Evolutionary conservation across 129 eudicot species (phyloP), one percentile per base, ranked within the genome.

Genomic region (Smallanthus sonchifolius): DNA sequence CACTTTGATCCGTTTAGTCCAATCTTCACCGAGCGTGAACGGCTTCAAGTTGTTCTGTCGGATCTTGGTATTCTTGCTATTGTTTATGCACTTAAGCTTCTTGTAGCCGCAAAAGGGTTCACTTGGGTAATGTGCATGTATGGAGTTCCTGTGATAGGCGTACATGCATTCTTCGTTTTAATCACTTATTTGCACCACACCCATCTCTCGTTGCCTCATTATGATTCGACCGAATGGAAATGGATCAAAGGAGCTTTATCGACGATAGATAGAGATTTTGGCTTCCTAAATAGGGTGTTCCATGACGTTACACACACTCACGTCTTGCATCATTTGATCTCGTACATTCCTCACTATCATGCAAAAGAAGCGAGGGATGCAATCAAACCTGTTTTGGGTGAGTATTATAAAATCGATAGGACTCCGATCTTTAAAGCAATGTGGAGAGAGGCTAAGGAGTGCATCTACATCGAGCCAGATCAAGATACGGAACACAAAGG

Each of bases 151-250:
- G 69, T 80, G 16, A 28, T 80, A 38, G 79, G 72, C 10, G 79
- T 80, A 11, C 57, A 37, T 19, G 75, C 39, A 0, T 74, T 75
- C 43, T 79, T 79, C 14, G 83, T 79, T 6, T 43, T 35, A 68
- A 79, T 79, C 83, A 79, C 80, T 7, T 74, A 74, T 28, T 69
- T 74, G 72, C 73, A 80, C 35, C 84, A 80, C 70, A 80, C 83
- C 16, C 83, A 79, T 69, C 79, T 75, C 4, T 68, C 83, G 1
- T 17, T 79, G 35, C 83, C 83, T 24, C 77, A 79, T 54, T 79
- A 79, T 9, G 83, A 79, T 17, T 79, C 83, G 9, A 79, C 30
- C 30, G 30, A 24, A 24, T 24, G 30, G 30, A 24, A 24, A 24
- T 24, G 30, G 30, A 24, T 24, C 30, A 24, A 24, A 24, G 30